Conservation (phyloP, 2,329 filamentous ascomycete species). For the Ophiocordyceps robertsii region DNA sequence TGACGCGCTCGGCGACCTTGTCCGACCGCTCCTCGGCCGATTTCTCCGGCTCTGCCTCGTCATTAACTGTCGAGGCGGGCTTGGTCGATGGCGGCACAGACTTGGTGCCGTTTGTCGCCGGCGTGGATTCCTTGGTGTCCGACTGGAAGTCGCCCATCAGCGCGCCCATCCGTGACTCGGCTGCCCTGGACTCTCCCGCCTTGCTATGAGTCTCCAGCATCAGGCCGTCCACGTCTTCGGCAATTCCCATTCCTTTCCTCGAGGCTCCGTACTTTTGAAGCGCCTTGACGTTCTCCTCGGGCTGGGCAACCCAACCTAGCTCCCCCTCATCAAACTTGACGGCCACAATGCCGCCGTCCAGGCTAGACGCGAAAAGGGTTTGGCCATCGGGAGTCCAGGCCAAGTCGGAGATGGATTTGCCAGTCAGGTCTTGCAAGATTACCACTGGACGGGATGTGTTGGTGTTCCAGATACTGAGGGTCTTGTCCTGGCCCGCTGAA, state of each 20-base stretch:
- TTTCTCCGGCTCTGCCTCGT: conserved; percentile 18
- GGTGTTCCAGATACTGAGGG: conserved; percentile 93
- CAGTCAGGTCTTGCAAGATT: conserved; percentile 75
- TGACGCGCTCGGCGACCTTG: conserved; percentile 40
- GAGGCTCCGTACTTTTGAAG: conserved; percentile 86
- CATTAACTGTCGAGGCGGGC: conserved; percentile 21
- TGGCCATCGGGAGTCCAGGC: conserved; percentile 89
- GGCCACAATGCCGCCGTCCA: conserved; percentile 79
- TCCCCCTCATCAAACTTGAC: conserved; percentile 77
- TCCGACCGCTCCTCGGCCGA: conserved; percentile 34
- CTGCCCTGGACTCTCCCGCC: conserved; percentile 75
- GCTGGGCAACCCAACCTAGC: conserved; percentile 72
- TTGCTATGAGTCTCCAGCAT: conserved; percentile 85
- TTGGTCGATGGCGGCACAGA: conserved; percentile 19
- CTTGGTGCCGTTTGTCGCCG: conserved; percentile 40
- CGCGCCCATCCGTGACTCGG: conserved; percentile 94
- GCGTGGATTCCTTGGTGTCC: conserved; percentile 36
- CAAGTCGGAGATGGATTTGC: conserved; percentile 87
- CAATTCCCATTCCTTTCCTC: conserved; percentile 75
- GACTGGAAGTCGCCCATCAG: conserved; percentile 75
- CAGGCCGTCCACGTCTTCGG: conserved; percentile 83
- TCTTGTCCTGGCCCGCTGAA: conserved; percentile 93
- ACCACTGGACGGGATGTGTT: conserved; percentile 85
- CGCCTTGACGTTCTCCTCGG: conserved; percentile 84
- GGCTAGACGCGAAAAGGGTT: conserved; percentile 70